Percentiles rank a stretch among this genome's conserved stretches.
Conservation (phyloP, 768 basidiomycete species). For the Hirschioporus abietinus region DNA sequence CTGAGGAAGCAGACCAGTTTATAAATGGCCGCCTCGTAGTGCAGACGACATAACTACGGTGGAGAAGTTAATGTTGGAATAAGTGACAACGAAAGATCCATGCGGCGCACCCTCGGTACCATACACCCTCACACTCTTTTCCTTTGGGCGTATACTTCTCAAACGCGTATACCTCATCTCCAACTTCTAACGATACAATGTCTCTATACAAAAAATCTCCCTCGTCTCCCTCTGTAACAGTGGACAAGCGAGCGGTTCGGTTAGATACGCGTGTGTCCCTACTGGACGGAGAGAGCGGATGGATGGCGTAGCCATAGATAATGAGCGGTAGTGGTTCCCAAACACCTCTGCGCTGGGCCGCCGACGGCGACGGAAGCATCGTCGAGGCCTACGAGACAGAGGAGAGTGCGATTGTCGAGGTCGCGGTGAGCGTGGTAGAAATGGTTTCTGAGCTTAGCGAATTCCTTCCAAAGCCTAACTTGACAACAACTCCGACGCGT, state of each 20-base stretch:
- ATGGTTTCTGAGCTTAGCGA: background rate
- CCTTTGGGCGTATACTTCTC: conserved; percentile 77
- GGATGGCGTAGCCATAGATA: conserved; percentile 88
- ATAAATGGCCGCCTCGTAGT: conserved; percentile 71
- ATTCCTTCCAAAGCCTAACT: background rate
- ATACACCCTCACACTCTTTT: conserved; percentile 73
- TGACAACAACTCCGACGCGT: conserved; percentile 1
- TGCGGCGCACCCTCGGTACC: conserved; percentile 87
- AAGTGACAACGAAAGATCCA: conserved; percentile 11
- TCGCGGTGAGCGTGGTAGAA: background rate
- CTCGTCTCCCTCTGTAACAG: conserved; percentile 55
- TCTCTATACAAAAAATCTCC: conserved; percentile 64
- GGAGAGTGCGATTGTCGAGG: background rate
- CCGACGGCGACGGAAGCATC: conserved; percentile 13
- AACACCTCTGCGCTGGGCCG: conserved; percentile 33
- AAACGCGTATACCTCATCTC: conserved; percentile 96
- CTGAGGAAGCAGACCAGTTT: conserved; percentile 54
- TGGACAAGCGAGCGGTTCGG: conserved; percentile 48
- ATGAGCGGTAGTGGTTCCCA: conserved; percentile 69
- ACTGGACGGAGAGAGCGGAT: conserved; percentile 73
- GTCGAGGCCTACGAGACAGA: background rate
- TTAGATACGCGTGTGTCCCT: conserved; percentile 63
- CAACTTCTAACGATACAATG: conserved; percentile 84
- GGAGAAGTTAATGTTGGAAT: conserved; percentile 9
- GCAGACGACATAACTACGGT: conserved; percentile 75